Evolutionary conservation across 306 rosid genomes (phyloP).

Genomic region (Pyrus pyrifolia): DNA sequence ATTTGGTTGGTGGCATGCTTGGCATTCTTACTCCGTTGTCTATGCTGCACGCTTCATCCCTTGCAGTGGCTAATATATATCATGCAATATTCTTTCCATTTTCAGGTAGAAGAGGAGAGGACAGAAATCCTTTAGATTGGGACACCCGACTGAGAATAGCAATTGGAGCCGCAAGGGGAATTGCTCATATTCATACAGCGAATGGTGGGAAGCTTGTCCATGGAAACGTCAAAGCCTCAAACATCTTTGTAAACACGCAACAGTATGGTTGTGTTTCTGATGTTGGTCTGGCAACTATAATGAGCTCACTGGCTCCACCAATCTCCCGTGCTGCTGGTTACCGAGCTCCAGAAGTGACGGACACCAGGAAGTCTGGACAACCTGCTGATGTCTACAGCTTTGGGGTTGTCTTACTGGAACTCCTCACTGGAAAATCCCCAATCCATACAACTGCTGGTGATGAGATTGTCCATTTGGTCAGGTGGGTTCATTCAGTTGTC

Average conservation of each 20-base stretch:
- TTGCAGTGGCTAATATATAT: background rate
- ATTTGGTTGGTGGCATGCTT: background rate
- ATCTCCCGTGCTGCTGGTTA: constrained; percentile 80
- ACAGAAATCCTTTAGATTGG: constrained; percentile 65
- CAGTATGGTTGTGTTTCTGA: constrained; percentile 75
- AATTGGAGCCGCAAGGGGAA: constrained; percentile 76
- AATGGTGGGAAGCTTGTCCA: constrained; percentile 74
- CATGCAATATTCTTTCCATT: background rate
- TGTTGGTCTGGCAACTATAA: constrained; percentile 70
- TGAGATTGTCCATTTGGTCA: constrained; percentile 80
- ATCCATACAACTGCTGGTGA: constrained; percentile 72
- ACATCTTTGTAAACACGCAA: constrained; percentile 55
- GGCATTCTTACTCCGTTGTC: background rate
- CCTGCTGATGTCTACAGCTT: constrained; percentile 79
- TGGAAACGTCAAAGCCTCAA: constrained; percentile 75
- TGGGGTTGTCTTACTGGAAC: constrained; percentile 82
- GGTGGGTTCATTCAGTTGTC: constrained; percentile 98
- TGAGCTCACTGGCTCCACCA: constrained; percentile 65
- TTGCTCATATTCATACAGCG: constrained; percentile 59
- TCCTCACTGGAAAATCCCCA: constrained; percentile 89
- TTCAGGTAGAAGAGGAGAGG: constrained; percentile 83
- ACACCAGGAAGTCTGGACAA: constrained; percentile 76
- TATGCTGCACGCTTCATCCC: background rate
- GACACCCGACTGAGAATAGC: constrained; percentile 66
- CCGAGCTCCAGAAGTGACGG: constrained; percentile 86